Evolutionary conservation across 495 filamentous ascomycete species (phyloP).

Genomic region (Penicillium robsamsonii): DNA sequence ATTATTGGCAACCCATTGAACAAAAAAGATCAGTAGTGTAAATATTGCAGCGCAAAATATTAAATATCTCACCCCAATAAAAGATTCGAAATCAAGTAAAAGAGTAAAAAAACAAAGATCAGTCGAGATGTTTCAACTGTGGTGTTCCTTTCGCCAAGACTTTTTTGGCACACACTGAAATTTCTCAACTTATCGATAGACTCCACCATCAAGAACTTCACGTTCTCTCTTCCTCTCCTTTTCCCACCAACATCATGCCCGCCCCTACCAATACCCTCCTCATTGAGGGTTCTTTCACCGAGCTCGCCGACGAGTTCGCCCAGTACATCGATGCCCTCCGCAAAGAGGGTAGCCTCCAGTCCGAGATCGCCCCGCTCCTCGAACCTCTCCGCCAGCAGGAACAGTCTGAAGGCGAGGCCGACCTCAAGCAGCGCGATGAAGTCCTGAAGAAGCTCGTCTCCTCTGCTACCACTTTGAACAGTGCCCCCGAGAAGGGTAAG

Average conservation of each 20-base stretch:
- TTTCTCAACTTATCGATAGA: slow-evolving; percentile 46
- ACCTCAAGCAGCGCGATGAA: slow-evolving; percentile 71
- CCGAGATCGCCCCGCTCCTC: slow-evolving; percentile 72
- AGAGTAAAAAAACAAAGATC: background rate
- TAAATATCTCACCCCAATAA: background rate
- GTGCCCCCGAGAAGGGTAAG: slow-evolving; percentile 81
- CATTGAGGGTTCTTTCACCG: slow-evolving; percentile 86
- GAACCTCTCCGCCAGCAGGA: slow-evolving; percentile 55
- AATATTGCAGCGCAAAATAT: background rate
- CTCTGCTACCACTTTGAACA: slow-evolving; percentile 67
- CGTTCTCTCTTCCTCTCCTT: slow-evolving; percentile 26
- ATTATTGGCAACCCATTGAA: slow-evolving; percentile 1
- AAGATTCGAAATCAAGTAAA: background rate
- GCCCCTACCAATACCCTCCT: slow-evolving; percentile 63
- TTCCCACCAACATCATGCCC: slow-evolving; percentile 44
- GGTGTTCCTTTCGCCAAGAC: slow-evolving; percentile 42
- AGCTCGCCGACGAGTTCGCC: slow-evolving; percentile 86
- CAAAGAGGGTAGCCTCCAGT: slow-evolving; percentile 57
- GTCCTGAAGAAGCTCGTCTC: slow-evolving; percentile 84
- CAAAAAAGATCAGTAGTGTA: background rate
- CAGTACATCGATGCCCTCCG: slow-evolving; percentile 70
- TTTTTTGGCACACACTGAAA: slow-evolving; percentile 49
- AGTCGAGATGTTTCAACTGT: slow-evolving; percentile 10
- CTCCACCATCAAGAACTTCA: slow-evolving; percentile 44
- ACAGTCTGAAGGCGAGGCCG: slow-evolving; percentile 43